Base-by-base conservation (phyloP, 768 basidiomycete genomes). In the Rhizopogon sp. region DNA sequence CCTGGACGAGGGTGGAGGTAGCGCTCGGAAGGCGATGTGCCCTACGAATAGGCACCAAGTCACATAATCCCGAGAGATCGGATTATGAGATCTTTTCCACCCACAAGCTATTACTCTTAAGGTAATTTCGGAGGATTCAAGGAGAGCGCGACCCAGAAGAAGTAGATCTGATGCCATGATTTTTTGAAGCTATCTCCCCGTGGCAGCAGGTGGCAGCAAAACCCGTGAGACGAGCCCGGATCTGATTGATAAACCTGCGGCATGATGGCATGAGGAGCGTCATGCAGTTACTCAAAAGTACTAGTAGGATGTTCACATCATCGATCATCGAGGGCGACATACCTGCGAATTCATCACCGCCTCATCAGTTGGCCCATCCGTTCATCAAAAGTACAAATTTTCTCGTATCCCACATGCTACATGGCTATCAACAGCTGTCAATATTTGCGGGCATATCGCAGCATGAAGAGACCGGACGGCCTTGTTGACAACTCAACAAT, bases 21-120 rank as follows among this genome's bases (percentile, higher is more conserved):
- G 20, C 52, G 52, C 22, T 49, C 13, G 10, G 47, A 49, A 46
- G 57, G 58, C 58, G 49, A 56, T 58, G 52, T 56, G 52, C 14
- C 53, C 56, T 29, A 50, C 58, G 41, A 28, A 37, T 49, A 59
- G 50, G 56, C 56, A 52, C 55, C 58, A 56, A 43, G 53, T 51
- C 52, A 50, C 50, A 33, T 31, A 55, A 52, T 50, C 46, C 29
- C 25, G 25, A 25, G 8, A 40, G 54, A 53, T 55, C 54, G 54
- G 54, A 50, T 20, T 52, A 11, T 45, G 16, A 47, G 53, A 46
- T 46, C 54, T 47, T 1, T 25, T 25, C 39, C 33, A 44, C 40
- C 28, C 52, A 53, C 33, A 53, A 13, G 29, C 52, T 46, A 43
- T 44, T 44, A 53, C 31, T 20, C 40, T 53, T 53, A 43, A 35